Base-by-base conservation (phyloP, 768 basidiomycete genomes). In the Amanita inopinata region DNA sequence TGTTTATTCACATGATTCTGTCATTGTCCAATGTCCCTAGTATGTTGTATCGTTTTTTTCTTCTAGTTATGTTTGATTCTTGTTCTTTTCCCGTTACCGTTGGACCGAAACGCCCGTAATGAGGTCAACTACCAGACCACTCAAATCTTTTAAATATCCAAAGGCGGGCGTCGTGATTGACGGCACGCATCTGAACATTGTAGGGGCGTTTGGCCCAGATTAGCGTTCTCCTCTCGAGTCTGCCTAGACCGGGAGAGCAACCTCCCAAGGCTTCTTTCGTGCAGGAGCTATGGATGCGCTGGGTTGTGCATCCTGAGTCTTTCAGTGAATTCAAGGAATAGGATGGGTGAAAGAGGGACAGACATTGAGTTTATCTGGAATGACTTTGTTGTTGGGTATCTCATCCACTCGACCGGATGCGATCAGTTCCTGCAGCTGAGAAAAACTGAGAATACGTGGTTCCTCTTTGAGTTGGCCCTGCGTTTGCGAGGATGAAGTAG, bases 311-410 rank as follows among this genome's bases (percentile, higher is more conserved):
- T 70, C 65, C 83, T 86, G 9, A 6, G 15, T 22, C 11, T 33
- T 28, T 3, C 20, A 11, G 20, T 38, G 32, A 39, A 45, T 34
- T 9, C n/a, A n/a, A n/a, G 20, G 25, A 30, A 40, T 32, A 25
- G 39, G 15, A 15, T 43, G 28, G 49, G 30, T 20, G 27, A 30
- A 40, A 46, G 40, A 37, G 15, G 24, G 25, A 56, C 74, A 48
- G 53, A 84, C 86, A 61, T 80, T 83, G 25, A 88, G 51, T 2
- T 56, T 62, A n/a, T 80, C 67, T 0, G 80, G 76, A 33, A 89
- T 84, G 41, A 69, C 46, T 50, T 78, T 83, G 56, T 87, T 89
- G 52, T 88, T 83, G 1, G 86, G 86, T 27, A 89, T 85, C 54
- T 78, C 61, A 49, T 84, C 81, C 3, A 75, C 72, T 48, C 70